Evolutionary conservation across 2,329 filamentous ascomycete species (phyloP).

Genomic region (Chaetomiaceae sp.): DNA sequence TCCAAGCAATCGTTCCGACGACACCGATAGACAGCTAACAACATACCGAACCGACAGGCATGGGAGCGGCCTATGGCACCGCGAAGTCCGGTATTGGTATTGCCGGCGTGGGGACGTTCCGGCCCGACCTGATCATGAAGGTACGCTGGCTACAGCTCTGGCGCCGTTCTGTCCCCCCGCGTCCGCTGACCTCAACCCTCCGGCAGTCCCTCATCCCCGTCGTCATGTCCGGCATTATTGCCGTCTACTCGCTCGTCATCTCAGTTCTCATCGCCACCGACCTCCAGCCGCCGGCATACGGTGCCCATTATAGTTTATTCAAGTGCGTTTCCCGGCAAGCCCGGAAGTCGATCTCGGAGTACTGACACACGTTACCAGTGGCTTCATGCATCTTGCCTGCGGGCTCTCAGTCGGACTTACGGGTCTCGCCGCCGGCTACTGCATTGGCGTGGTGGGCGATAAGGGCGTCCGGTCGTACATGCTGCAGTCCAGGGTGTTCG

Average conservation of each 20-base stretch:
- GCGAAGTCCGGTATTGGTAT: conserved; percentile 87
- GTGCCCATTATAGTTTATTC: conserved; percentile 72
- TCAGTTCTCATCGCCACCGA: conserved; percentile 92
- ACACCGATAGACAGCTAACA: conserved; percentile 12
- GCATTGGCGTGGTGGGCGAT: conserved; percentile 93
- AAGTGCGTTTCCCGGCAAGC: conserved; percentile 46
- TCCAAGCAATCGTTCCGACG: neutral
- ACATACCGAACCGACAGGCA: conserved; percentile 34
- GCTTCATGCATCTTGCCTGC: conserved; percentile 88
- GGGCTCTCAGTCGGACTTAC: conserved; percentile 88
- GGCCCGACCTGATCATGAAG: conserved; percentile 89
- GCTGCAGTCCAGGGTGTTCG: conserved; percentile 91
- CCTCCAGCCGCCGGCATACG: conserved; percentile 62
- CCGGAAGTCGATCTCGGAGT: neutral
- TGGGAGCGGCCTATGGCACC: conserved; percentile 79
- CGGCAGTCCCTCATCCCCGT: conserved; percentile 73
- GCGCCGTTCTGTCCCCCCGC: neutral
- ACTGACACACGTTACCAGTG: conserved; percentile 43
- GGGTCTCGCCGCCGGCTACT: conserved; percentile 89
- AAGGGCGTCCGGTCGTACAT: conserved; percentile 91
- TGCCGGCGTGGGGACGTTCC: conserved; percentile 75
- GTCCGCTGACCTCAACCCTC: conserved; percentile 1
- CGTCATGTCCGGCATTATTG: conserved; percentile 99
- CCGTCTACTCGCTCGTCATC: conserved; percentile 95
- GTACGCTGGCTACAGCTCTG: conserved; percentile 35